Percentiles rank a stretch among this genome's conserved stretches.
These are phyloP conservation scores for Coemansia sp. DNA, from an alignment of 192 early-diverging fungal genomes.

Conservation along the genomic window DNA sequence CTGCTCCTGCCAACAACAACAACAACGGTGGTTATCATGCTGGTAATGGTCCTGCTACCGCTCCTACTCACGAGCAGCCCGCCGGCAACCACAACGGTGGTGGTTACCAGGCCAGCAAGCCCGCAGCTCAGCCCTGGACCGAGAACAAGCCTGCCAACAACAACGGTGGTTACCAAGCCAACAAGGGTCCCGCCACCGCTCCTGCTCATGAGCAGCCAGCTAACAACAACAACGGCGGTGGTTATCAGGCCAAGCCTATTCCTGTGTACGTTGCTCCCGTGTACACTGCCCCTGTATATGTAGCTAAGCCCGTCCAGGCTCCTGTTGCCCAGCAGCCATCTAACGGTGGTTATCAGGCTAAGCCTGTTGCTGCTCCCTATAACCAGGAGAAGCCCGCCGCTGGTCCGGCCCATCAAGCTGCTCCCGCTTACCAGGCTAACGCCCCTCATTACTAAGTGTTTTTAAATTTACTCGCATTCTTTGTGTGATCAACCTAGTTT, in stretches of 20 bases:
- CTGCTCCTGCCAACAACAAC: conserved; percentile 7
- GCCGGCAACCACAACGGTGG: background rate
- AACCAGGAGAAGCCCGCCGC: conserved; percentile 1
- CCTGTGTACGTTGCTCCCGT: conserved; percentile 9
- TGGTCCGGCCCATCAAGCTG: conserved; percentile 14
- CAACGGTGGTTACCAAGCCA: background rate
- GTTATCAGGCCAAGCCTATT: conserved; percentile 2
- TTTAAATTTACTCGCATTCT: conserved; percentile 3
- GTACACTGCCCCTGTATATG: conserved; percentile 2
- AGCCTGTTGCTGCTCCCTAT: conserved; percentile 1
- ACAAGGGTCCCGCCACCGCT: background rate
- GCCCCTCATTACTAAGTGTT: conserved; percentile 36
- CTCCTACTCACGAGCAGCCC: background rate
- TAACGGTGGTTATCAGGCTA: conserved; percentile 21
- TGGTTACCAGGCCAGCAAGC: background rate
- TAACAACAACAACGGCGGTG: no score
- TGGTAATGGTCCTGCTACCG: no score
- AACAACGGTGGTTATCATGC: no score
- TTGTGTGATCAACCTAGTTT: no score
- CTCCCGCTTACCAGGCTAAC: conserved; percentile 15
- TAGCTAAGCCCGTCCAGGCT: background rate
- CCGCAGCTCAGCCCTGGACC: background rate
- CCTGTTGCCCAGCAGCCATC: background rate
- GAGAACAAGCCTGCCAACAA: background rate
- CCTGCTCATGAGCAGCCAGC: conserved; percentile 4